Conservation (phyloP, 2,329 filamentous ascomycete species). For the Aspergillus calidoustus region DNA sequence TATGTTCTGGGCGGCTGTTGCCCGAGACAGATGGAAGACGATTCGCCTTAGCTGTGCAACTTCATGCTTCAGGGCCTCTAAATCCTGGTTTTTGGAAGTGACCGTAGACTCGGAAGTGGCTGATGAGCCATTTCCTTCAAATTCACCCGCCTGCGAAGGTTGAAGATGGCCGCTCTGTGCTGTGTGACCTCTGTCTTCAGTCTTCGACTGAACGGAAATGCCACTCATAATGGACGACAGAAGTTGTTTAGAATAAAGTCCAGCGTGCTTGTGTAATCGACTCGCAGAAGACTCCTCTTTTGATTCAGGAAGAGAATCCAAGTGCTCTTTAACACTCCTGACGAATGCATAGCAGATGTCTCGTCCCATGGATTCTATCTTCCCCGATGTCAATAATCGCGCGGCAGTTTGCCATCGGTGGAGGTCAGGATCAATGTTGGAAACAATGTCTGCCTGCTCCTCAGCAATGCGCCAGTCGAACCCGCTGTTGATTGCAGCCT, state of each 20-base stretch:
- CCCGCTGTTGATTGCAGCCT: conserved; percentile 42
- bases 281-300: conserved; percentile 21
- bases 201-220: conserved; percentile 9
- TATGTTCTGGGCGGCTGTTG: conserved; percentile 15
- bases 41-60: conserved; percentile 36
- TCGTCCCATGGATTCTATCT: conserved; percentile 31
- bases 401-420: conserved; percentile 37
- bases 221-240: conserved; percentile 28
- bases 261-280: conserved; percentile 28
- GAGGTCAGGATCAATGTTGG: conserved; percentile 27
- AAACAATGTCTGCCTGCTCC: conserved; percentile 34
- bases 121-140: background rate
- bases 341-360: conserved; percentile 40
- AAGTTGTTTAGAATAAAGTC: conserved; percentile 31
- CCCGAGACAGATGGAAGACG: conserved; percentile 33
- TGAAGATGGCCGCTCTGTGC: background rate
- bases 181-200: background rate
- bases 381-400: conserved; percentile 22
- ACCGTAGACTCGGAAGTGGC: background rate
- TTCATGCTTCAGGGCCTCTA: conserved; percentile 34
- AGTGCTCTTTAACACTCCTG: conserved; percentile 31
- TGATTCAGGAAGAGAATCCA: conserved; percentile 29
- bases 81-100: conserved; percentile 27
- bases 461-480: conserved; percentile 35
- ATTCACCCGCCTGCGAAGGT: background rate